Conservation (phyloP, 164 flowering plant species). For the Sextonia rubra region DNA sequence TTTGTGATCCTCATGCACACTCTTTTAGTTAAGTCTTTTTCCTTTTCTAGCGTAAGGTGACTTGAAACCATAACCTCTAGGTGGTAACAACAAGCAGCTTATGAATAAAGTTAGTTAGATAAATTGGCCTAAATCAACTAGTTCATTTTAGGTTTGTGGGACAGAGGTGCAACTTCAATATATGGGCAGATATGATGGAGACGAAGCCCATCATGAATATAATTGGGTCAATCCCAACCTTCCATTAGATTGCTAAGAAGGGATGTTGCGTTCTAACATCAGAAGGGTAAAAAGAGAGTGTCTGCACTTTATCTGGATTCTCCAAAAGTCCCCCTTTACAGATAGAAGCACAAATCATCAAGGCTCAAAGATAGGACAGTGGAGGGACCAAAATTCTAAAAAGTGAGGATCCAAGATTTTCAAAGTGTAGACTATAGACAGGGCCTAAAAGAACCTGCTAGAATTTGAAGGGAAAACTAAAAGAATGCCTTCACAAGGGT, state of each 20-base stretch:
- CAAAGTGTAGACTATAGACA: background rate
- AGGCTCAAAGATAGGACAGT: background rate
- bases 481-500: background rate
- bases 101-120: too few species aligned
- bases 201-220: background rate
- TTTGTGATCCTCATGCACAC: too few species aligned
- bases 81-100: background rate
- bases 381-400: background rate
- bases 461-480: too few species aligned
- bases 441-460: background rate
- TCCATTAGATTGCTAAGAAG: background rate
- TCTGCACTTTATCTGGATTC: too few species aligned
- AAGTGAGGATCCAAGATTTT: background rate
- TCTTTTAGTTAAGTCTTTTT: too few species aligned
- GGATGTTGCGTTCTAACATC: too few species aligned
- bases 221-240: background rate
- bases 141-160: background rate
- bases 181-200: background rate
- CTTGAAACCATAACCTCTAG: too few species aligned
- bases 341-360: background rate
- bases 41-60: too few species aligned
- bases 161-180: background rate
- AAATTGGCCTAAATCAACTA: background rate
- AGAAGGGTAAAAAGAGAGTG: too few species aligned
- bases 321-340: too few species aligned